Conservation (phyloP, 306 rosid genomes). For the Rubus idaeus region DNA sequence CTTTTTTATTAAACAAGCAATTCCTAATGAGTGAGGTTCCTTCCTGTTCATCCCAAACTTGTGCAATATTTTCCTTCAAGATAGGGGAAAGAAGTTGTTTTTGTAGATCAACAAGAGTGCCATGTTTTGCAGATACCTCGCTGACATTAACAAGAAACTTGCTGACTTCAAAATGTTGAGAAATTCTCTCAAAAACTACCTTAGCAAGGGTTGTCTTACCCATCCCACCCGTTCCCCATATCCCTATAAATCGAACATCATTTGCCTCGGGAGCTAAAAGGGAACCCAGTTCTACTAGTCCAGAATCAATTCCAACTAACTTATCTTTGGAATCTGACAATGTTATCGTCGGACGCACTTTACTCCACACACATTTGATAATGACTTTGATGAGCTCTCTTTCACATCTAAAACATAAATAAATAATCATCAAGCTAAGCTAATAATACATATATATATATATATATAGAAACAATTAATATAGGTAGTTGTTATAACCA, state of each 20-base stretch:
- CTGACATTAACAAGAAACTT: neutral
- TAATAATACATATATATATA: neutral
- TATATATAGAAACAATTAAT: too few relatives aligned
- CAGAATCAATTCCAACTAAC: neutral
- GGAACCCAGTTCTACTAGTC: neutral
- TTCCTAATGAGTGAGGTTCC: slow-evolving; percentile 9
- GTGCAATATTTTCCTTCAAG: slow-evolving; percentile 9
- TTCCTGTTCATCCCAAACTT: neutral
- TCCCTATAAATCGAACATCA: neutral
- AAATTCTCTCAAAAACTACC: neutral
- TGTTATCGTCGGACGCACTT: neutral
- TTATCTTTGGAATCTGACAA: too few relatives aligned
- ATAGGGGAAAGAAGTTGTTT: slow-evolving; percentile 19
- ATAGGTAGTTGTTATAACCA: too few relatives aligned
- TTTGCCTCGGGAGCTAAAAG: neutral
- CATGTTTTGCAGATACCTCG: neutral
- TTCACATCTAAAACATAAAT: neutral
- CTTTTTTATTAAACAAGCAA: slow-evolving; percentile 23
- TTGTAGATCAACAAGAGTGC: slow-evolving; percentile 21
- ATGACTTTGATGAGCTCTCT: neutral
- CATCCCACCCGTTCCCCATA: neutral
- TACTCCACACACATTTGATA: neutral
- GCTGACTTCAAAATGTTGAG: neutral
- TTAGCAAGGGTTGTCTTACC: neutral
- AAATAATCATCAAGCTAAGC: neutral